Conservation (phyloP, 2,329 filamentous ascomycete species). For the Onygena corvina region DNA sequence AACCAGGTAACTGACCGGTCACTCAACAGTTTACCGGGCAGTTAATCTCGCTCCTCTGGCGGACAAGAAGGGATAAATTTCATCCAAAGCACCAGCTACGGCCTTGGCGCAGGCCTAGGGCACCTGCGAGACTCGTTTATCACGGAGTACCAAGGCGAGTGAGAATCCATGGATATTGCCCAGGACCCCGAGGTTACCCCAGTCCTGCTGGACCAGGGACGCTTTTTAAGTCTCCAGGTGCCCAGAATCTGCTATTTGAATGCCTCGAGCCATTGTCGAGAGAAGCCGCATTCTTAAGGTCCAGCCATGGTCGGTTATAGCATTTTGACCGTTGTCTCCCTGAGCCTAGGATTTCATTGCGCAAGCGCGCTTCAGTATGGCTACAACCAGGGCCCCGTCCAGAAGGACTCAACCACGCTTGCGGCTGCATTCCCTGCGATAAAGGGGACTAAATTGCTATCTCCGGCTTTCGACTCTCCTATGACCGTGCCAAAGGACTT, state of each 20-base stretch:
- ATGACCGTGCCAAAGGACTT: not conserved
- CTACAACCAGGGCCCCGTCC: conserved; percentile 1
- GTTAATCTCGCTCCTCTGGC: not conserved
- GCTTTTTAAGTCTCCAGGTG: too few relatives aligned
- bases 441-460: conserved; percentile 1
- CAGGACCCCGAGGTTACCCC: not conserved
- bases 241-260: too few relatives aligned
- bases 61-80: not conserved
- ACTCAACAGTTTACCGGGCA: too few relatives aligned
- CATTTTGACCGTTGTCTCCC: not conserved
- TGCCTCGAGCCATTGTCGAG: too few relatives aligned
- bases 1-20: too few relatives aligned
- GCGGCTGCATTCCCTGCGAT: conserved; percentile 4
- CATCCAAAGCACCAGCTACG: not conserved
- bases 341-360: not conserved
- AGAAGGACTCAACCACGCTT: not conserved
- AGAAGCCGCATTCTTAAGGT: not conserved
- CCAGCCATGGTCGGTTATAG: not conserved
- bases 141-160: not conserved
- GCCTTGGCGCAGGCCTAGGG: not conserved
- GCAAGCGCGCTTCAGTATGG: conserved; percentile 7
- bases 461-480: conserved; percentile 5
- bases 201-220: too few relatives aligned
- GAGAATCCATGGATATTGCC: not conserved
- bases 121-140: too few relatives aligned